Conservation (phyloP, 1,284 basidiomycete genomes). For the Ganoderma lingzhi region DNA sequence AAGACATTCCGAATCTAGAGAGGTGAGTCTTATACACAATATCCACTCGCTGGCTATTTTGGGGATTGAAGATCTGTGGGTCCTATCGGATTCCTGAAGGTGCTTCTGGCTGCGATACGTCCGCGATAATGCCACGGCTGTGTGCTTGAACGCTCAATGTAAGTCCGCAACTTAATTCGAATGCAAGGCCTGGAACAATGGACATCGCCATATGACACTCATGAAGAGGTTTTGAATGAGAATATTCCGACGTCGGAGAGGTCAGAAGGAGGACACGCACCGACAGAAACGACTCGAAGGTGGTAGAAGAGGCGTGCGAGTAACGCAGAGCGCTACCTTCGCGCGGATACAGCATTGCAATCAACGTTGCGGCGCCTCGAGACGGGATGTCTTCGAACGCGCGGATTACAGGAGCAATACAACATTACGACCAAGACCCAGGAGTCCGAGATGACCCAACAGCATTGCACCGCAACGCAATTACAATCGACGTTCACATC, state of each 20-base stretch:
- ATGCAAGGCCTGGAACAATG: background rate
- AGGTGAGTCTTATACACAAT: background rate
- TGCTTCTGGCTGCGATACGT: background rate
- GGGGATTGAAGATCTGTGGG: conserved; percentile 1
- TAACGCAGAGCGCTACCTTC: background rate
- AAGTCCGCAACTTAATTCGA: background rate
- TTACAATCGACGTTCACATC: background rate
- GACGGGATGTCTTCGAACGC: background rate
- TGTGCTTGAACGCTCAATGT: background rate
- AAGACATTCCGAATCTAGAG: background rate
- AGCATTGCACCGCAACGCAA: conserved; percentile 4
- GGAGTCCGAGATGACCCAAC: background rate
- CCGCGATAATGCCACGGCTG: background rate
- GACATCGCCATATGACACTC: background rate
- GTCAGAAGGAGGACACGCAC: background rate
- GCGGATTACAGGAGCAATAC: conserved; percentile 1
- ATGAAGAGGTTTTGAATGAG: background rate
- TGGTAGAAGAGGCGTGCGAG: background rate
- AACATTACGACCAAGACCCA: background rate
- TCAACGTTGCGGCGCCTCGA: background rate
- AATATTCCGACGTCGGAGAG: background rate
- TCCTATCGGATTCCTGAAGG: background rate
- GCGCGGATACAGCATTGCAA: background rate
- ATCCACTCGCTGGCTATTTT: background rate
- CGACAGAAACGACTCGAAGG: background rate